Conservation (phyloP, 2,329 filamentous ascomycete species). For the Fusarium equiseti region DNA sequence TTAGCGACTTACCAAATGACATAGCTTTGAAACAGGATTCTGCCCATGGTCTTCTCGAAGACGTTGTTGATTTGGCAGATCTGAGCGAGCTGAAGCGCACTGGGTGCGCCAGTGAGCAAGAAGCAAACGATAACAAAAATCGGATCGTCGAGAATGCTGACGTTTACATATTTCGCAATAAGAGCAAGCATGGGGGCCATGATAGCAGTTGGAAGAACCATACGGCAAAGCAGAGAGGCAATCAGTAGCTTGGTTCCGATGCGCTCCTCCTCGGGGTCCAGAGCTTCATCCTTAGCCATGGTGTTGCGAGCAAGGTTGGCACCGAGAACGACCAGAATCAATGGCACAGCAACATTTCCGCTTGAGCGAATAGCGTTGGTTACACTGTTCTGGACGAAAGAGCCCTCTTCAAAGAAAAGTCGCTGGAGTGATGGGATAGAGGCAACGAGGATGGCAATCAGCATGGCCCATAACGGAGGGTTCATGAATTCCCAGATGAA, state of each 20-base stretch:
- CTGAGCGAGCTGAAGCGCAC: constrained; percentile 92
- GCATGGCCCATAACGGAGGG: constrained; percentile 97
- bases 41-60: constrained; percentile 94
- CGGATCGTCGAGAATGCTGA: constrained; percentile 95
- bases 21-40: constrained; percentile 88
- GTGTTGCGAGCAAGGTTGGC: constrained; percentile 96
- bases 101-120: constrained; percentile 92
- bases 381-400: constrained; percentile 92
- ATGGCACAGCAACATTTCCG: constrained; percentile 90
- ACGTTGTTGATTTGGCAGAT: constrained; percentile 99
- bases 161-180: constrained; percentile 87
- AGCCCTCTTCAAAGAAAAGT: constrained; percentile 88
- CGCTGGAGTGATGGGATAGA: constrained; percentile 85
- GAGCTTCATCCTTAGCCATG: constrained; percentile 72
- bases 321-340: constrained; percentile 95
- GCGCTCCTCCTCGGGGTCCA: constrained; percentile 76
- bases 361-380: constrained; percentile 88
- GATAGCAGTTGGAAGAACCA: constrained; percentile 90
- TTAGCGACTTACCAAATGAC: constrained; percentile 80
- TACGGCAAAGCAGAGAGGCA: constrained; percentile 87
- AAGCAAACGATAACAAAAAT: constrained; percentile 99
- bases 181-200: constrained; percentile 93
- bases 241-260: constrained; percentile 83
- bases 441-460: constrained; percentile 89
- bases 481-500: constrained; percentile 97